A percentile compares a stretch with the other conserved stretches of the same genome.
phyloP scores from a whole-genome alignment of 768 basidiomycete genomes.

The Amanita inopinata region DNA sequence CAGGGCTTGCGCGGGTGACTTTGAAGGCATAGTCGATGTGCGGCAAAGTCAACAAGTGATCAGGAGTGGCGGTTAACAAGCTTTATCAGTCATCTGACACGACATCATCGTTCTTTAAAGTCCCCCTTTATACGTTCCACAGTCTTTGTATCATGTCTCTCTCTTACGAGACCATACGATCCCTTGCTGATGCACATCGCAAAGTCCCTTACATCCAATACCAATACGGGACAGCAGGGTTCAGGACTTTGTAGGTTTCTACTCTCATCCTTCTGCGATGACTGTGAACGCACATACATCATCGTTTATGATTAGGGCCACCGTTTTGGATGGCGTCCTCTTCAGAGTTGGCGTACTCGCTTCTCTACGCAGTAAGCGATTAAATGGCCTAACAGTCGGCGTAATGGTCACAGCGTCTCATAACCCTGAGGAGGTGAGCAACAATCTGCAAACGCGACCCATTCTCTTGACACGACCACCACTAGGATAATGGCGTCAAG shows the following conservation, averaged over 20 bases:
- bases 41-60: conserved; percentile 11
- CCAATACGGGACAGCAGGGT: conserved; percentile 92
- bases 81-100: conserved; percentile 14
- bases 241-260: conserved; percentile 72
- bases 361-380: conserved; percentile 79
- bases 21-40: conserved; percentile 47
- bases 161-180: conserved; percentile 33
- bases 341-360: conserved; percentile 91
- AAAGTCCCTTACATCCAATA: conserved; percentile 64
- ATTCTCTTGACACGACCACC: conserved; percentile 10
- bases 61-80: conserved; percentile 12
- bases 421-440: conserved; percentile 88
- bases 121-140: conserved; percentile 12
- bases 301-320: conserved; percentile 37
- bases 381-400: conserved; percentile 88
- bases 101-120: neutral
- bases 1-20: conserved; percentile 67
- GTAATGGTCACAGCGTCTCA: conserved; percentile 99
- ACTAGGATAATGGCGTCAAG: conserved; percentile 96
- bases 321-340: conserved; percentile 77
- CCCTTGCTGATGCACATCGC: conserved; percentile 51
- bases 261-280: conserved; percentile 8
- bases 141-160: conserved; percentile 14
- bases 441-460: conserved; percentile 1
- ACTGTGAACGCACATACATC: conserved; percentile 10